Base-by-base conservation (phyloP, 1,139 yeast genomes). In the Candida labiduridarum region DNA sequence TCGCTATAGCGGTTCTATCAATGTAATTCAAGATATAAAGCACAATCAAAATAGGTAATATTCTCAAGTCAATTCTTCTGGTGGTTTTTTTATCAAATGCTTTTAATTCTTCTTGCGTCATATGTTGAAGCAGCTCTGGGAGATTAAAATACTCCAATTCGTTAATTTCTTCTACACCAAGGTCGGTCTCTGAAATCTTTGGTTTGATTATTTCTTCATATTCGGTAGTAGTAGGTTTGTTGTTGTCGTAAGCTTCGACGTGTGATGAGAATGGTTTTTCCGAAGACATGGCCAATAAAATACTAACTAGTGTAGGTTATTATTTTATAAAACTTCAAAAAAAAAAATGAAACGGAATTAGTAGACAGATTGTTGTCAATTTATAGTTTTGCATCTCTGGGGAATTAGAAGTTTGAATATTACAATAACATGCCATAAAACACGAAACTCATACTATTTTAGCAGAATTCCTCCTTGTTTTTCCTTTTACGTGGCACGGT, bases 1-100 rank as follows among this genome's bases (percentile, higher is more conserved):
- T 77, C 2, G 86, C 85, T 57, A 84, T 80, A 60, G 82, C 82
- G 55, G 82, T 80, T 56, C 87, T 68, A 63, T 84, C 89, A 52
- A 84, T 68, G 58, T 74, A 81, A 54, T 82, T 78, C 51, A 83
- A 67, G 49, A 82, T 70, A 56, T 82, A 82, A 48, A 82, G 69
- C 45, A 76, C 59, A 14, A 80, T 74, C 40, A 83, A 67, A 72
- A 78, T 75, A 8, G 88, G 87, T 58, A 84, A 64, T 48, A 84
- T 69, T 52, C 84, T 66, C 12, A 76, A 34, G 58, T 84, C 89
- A 45, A 83, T 68, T 56, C 80, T 83, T 50, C 79, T 60, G 34
- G 68, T 68, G 34, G 80, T 70, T 51, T 68, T 71, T 42, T 62
- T 65, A 59, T 80, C 81, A 45, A 74, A 65, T 6, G 52, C 57